Base-by-base conservation (phyloP, 805 yeast genomes). In the Kazachstania kunashirensis region DNA sequence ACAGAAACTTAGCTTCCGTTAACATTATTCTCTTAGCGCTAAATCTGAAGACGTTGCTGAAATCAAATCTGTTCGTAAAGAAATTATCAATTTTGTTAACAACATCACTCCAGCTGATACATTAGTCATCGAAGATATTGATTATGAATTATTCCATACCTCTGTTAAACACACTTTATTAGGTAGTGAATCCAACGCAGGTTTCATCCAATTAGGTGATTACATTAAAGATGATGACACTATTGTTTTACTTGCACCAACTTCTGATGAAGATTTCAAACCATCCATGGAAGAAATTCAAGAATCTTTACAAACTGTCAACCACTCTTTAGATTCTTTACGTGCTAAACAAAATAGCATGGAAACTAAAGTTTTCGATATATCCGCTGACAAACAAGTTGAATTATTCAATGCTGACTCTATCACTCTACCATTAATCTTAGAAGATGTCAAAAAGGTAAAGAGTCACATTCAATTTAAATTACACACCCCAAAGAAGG, bases 71-170 rank as follows among this genome's bases (percentile, higher is more conserved):
- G 82, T 85, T 25, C 83, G 88, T 60, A 77, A 75, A 45, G 74
- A 74, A 14, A 67, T 92, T 40, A 84, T 92, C 40, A 67, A 74
- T 24, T 61, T 69, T 15, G 95, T 92, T 38, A 86, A 84, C 60
- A 64, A 67, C 36, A 68, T 79, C 38, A 66, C 84, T 7, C 95
- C 96, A 24, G 65, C 71, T 29, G 73, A 74, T 40, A 71, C 84
- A 24, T 61, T 63, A 41, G 62, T 64, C 9, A 62, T 84, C 30
- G 54, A 65, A 6, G 95, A 83, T 49, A 70, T 89, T 45, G 84
- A 81, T 47, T 61, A 75, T 10, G 56, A 55, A 31, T 40, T 59
- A 23, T 59, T 55, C 44, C 50, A 47, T 28, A 52, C 52, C 21
- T 54, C 52, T 14, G 51, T 53, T 32, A 50, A 50, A 31, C 50